Evolutionary conservation across 306 rosid species (phyloP).

Genomic region (Vicia villosa): DNA sequence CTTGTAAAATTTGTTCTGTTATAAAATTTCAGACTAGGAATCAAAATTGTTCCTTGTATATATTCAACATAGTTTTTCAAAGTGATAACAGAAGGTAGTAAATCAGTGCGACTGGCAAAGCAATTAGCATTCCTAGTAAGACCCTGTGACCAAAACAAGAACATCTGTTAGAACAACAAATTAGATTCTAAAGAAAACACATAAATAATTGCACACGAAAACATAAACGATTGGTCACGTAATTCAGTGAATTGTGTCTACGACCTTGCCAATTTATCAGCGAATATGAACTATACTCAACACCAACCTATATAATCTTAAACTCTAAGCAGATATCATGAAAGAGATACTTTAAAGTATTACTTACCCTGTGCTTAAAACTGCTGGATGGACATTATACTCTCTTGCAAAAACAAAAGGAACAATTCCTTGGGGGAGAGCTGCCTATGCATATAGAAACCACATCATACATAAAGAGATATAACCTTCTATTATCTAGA

Average conservation of each 20-base stretch:
- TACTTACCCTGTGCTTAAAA: slow-evolving; percentile 83
- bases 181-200: neutral
- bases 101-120: slow-evolving; percentile 78
- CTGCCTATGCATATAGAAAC: slow-evolving; percentile 64
- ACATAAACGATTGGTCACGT: neutral
- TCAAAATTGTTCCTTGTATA: neutral
- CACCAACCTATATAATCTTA: slow-evolving; percentile 20
- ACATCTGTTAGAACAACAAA: neutral
- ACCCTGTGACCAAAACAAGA: slow-evolving; percentile 64
- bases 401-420: slow-evolving; percentile 95
- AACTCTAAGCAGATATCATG: slow-evolving; percentile 4
- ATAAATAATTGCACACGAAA: neutral
- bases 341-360: slow-evolving; percentile 26
- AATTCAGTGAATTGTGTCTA: neutral
- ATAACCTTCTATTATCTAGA: neutral
- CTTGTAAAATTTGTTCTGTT: slow-evolving; percentile 11
- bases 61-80: slow-evolving; percentile 31
- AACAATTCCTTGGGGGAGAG: slow-evolving; percentile 96
- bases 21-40: slow-evolving; percentile 17
- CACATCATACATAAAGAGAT: slow-evolving; percentile 1
- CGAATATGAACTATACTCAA: neutral
- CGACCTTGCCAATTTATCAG: neutral
- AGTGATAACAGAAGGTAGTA: slow-evolving; percentile 75
- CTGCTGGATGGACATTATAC: slow-evolving; percentile 74
- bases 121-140: slow-evolving; percentile 82